Evolutionary conservation across 306 rosid genomes (phyloP), one percentile per base, ranked within the genome.

Genomic region (Hippophae tibetana): DNA sequence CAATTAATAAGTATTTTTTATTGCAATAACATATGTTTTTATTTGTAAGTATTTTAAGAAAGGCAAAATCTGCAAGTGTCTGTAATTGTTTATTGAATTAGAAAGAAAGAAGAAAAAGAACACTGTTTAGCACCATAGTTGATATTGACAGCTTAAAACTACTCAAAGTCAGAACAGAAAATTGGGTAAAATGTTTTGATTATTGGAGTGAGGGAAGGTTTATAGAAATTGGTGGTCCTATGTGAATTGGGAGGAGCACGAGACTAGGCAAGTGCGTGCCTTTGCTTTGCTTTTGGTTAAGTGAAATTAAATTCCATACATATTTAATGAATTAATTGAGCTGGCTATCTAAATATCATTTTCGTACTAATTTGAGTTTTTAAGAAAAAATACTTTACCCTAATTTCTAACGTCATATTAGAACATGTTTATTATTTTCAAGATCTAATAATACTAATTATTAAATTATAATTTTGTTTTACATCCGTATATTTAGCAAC

Each of bases 211-310:
- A 70, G 71, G 41, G 40, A 54, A 77, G 64, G 63, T 72, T 71
- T 62, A 52, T 76, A 72, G 78, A 58, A 73, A 77, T 61, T 71
- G 79, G 72, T 75, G 38, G 64, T 65, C 63, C 47, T 41, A 62
- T 64, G 43, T 47, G 69, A 56, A 56, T 52, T 45, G 90, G 95
- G 84, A 61, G 78, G 78, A 81, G 76, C 84, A 79, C 92, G 74
- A 84, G 89, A 75, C 69, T 54, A 44, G 69, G 81, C 85, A 75
- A 76, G 82, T 79, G 80, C 90, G 54, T 54, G 65, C 70, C 64
- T 63, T 73, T 77, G 77, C 56, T 71, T 69, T 78, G 69, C 74
- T 69, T 73, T 70, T 74, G 67, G 40, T 72, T 68, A 74, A 68
- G 65, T 45, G 66, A 57, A 43, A 14, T 61, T 67, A 44, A 76